Base-by-base conservation (phyloP, 208 protist genomes). In the Trypanosoma cruzi region DNA sequence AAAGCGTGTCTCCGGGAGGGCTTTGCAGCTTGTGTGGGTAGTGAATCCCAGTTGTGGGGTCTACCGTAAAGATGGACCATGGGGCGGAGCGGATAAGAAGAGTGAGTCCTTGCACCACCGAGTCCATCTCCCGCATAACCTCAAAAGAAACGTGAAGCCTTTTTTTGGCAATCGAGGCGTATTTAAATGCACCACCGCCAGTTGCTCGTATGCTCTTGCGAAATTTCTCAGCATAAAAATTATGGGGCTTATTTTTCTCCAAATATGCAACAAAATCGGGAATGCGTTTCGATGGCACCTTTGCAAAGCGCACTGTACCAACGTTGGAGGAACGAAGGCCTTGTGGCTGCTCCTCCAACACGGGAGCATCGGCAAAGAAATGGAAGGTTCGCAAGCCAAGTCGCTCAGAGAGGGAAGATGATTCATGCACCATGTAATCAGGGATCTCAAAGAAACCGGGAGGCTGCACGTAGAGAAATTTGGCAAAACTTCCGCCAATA, bases 141-240 rank as follows among this genome's bases (percentile, higher is more conserved):
- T 90, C 77, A 61, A 97, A 86, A 66, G 79, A 73, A 28, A 88
- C 70, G 24, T 79, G 67, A 7, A 96, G 60, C 14, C 75, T 72
- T 16, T 80, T 77, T 11, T 75, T 73, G 7, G 81, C 83, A 32
- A 94, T 37, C 11, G 55, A 34, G 13, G 87, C 77, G 73, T 93
- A 97, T 75, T 96, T 95, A 73, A 94, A 96, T 29, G 94, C 91
- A 31, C 94, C 94, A 50, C 94, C 94, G 40, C 94, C 94, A 6
- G 94, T 97, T 7, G 90, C 94, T 8, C 90, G 86, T 8, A 97
- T 61, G 28, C 68, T 55, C 7, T 44, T 40, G 6, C 79, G 77
- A 68, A 77, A 89, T 64, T 86, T 26, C 0, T 74, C 34, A 37
- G 71, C 77, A 71, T 87, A 97, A 48, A 54, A 26, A 26, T 75